Conservation (phyloP, 805 yeast species). For the Sugiyamaella marilandica region DNA sequence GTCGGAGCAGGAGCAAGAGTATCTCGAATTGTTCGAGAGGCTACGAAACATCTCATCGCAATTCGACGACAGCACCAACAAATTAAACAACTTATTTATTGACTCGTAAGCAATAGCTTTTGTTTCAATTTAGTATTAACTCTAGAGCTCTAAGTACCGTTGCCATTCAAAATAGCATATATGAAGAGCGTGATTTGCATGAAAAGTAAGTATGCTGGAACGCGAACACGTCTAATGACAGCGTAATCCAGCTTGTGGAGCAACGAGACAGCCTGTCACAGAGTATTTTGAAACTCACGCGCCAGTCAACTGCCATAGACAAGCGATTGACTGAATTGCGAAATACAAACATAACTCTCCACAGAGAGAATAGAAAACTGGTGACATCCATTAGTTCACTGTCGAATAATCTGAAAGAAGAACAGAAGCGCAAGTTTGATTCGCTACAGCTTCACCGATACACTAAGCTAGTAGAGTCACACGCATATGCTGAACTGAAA, state of each 20-base stretch:
- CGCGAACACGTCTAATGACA: background rate
- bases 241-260: background rate
- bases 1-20: constrained; percentile 11
- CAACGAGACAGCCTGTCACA: background rate
- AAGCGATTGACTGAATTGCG: background rate
- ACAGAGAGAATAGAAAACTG: background rate
- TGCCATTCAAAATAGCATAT: background rate
- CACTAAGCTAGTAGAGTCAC: background rate
- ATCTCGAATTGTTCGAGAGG: constrained; percentile 1
- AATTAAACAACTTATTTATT: background rate
- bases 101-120: background rate
- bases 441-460: constrained; percentile 8
- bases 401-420: background rate
- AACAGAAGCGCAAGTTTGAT: constrained; percentile 9
- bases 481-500: constrained; percentile 8
- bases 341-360: background rate
- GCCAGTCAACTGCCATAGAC: background rate
- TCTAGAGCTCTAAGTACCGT: background rate
- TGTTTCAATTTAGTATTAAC: background rate
- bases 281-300: background rate
- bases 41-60: background rate
- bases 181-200: background rate
- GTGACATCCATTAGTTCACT: background rate
- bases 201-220: background rate
- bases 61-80: background rate